These are phyloP conservation scores for Jackrogersella multiformis DNA, from an alignment of 495 filamentous ascomycete species.

Conservation along the genomic window DNA sequence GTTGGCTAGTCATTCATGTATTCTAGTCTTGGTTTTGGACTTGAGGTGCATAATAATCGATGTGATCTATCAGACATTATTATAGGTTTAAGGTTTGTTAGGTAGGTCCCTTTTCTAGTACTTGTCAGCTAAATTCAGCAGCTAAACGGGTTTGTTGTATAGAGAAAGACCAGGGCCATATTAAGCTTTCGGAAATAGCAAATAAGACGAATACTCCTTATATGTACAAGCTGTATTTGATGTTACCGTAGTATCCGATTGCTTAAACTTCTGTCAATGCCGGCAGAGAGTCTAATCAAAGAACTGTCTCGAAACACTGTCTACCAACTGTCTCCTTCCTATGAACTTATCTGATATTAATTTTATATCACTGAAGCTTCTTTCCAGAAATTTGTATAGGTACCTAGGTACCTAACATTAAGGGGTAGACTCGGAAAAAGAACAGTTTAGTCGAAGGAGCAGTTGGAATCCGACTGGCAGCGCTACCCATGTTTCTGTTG, in stretches of 20 bases:
- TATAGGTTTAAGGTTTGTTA: not conserved
- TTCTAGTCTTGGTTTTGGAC: not conserved
- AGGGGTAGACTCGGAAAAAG: conserved; percentile 12
- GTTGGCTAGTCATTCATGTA: not conserved
- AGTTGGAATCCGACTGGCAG: conserved; percentile 4
- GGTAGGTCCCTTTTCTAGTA: too few relatives aligned
- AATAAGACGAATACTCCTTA: not conserved
- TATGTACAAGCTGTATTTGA: not conserved
- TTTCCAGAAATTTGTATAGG: not conserved
- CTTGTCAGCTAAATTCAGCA: too few relatives aligned
- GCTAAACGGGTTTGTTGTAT: not conserved
- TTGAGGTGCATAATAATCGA: not conserved
- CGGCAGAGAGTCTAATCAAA: not conserved
- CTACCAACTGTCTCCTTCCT: not conserved
- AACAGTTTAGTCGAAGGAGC: conserved; percentile 36
- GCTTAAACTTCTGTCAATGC: conserved; percentile 6
- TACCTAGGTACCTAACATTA: not conserved
- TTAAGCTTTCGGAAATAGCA: not conserved
- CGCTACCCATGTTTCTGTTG: conserved; percentile 12
- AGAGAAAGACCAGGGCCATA: not conserved
- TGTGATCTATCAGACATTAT: not conserved
- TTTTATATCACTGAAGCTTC: not conserved
- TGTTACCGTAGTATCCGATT: not conserved
- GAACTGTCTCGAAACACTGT: not conserved
- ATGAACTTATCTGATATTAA: not conserved